phyloP scores from a whole-genome alignment of 441 rosid species.

The Adansonia gregorii region DNA sequence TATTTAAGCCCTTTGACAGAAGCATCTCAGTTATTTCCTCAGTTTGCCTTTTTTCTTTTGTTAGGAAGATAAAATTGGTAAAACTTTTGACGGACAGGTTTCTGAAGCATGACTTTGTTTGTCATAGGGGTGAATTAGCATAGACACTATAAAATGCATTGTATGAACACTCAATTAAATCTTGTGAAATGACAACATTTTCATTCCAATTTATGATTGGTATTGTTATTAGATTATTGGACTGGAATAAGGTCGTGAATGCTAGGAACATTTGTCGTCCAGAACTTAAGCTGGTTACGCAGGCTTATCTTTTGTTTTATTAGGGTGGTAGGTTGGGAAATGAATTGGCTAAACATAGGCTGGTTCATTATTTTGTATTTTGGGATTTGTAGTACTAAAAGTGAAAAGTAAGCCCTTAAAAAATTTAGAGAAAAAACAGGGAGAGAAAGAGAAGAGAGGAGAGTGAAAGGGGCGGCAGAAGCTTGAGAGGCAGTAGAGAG shows the following conservation, averaged over 20 bases:
- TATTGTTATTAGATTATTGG: not conserved
- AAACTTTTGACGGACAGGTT: not conserved
- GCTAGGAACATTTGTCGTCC: slow-evolving; percentile 5
- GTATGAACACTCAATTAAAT: not conserved
- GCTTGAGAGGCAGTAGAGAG: not conserved
- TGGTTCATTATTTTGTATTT: not conserved
- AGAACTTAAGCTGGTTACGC: not conserved
- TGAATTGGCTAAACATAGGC: not conserved
- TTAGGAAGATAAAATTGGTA: not conserved
- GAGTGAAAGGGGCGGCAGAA: slow-evolving; percentile 4
- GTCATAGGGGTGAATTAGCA: not conserved
- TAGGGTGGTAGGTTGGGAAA: not conserved
- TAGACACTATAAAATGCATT: not conserved
- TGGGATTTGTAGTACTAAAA: not conserved
- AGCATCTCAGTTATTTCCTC: not conserved
- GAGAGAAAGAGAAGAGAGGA: slow-evolving; percentile 2
- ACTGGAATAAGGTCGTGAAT: not conserved
- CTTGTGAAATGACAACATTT: slow-evolving; percentile 11
- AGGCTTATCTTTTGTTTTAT: slow-evolving; percentile 2
- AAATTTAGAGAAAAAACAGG: not conserved
- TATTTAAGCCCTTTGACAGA: slow-evolving; percentile 8
- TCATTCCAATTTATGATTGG: not conserved
- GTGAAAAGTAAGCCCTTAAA: not conserved
- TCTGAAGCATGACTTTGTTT: not conserved
- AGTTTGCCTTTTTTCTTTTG: not conserved